Evolutionary conservation across 805 yeast species (phyloP).

Genomic region (Metschnikowia lunata): DNA sequence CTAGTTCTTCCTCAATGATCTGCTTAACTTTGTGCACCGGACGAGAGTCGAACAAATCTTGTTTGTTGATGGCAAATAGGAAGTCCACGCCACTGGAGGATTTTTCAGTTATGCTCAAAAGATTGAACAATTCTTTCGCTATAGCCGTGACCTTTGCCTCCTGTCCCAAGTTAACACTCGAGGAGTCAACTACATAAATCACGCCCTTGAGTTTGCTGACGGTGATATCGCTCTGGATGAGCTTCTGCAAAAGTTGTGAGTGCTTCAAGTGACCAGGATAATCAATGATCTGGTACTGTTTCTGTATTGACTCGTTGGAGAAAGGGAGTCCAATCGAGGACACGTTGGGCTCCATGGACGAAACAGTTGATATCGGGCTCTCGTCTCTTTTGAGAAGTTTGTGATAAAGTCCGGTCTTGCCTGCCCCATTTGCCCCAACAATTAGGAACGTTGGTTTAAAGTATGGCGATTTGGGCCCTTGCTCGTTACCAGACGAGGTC

Average conservation of each 20-base stretch:
- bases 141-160: conserved; percentile 33
- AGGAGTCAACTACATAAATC: conserved; percentile 72
- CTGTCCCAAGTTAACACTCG: conserved; percentile 48
- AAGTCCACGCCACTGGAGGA: conserved; percentile 68
- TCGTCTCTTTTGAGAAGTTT: conserved; percentile 18
- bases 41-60: conserved; percentile 78
- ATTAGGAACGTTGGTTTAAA: conserved; percentile 55
- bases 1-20: conserved; percentile 61
- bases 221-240: conserved; percentile 38
- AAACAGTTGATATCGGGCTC: conserved; percentile 25
- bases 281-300: conserved; percentile 56
- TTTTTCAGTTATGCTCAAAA: conserved; percentile 60
- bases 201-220: conserved; percentile 55
- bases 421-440: conserved; percentile 60
- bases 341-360: conserved; percentile 37
- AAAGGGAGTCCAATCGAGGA: conserved; percentile 30
- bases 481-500: not conserved
- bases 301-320: conserved; percentile 30
- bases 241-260: conserved; percentile 50
- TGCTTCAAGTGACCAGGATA: conserved; percentile 88
- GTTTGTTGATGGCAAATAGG: conserved; percentile 77
- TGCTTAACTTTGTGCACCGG: conserved; percentile 59
- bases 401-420: conserved; percentile 59
- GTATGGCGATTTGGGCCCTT: conserved; percentile 8
- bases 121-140: conserved; percentile 54